These are phyloP conservation scores for Phytophthora pinifolia DNA, from an alignment of 352 stramenopile genomes.

Conservation along the genomic window DNA sequence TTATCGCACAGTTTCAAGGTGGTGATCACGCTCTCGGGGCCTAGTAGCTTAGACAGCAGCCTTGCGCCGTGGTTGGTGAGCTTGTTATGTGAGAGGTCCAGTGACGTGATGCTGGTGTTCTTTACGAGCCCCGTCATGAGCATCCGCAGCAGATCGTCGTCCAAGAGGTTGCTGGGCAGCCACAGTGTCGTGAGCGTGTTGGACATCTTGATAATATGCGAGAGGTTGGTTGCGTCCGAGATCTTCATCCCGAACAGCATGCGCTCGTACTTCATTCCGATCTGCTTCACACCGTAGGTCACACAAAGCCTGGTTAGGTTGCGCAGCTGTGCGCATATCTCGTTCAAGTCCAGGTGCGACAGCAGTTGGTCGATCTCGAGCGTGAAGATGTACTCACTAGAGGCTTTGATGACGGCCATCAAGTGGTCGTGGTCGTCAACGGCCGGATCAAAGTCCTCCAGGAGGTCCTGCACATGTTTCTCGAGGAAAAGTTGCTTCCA, in stretches of 20 bases:
- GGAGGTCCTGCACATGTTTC: conserved; percentile 66
- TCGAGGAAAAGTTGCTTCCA: conserved; percentile 95
- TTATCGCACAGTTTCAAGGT: conserved; percentile 92
- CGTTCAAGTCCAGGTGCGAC: conserved; percentile 88
- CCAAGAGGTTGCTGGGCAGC: conserved; percentile 88
- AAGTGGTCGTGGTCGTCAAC: conserved; percentile 58
- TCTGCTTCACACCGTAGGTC: conserved; percentile 88
- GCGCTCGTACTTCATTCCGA: conserved; percentile 95
- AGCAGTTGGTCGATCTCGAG: conserved; percentile 88
- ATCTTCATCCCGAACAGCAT: conserved; percentile 97
- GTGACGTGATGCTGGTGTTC: conserved; percentile 91
- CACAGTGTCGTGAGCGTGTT: conserved; percentile 89
- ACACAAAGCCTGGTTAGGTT: conserved; percentile 90
- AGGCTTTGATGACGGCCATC: conserved; percentile 71
- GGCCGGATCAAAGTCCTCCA: conserved; percentile 77
- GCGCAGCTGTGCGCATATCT: conserved; percentile 79
- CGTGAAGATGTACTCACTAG: conserved; percentile 89
- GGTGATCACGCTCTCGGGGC: conserved; percentile 87
- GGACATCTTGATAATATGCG: conserved; percentile 83
- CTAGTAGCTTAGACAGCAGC: conserved; percentile 90
- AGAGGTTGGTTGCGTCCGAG: conserved; percentile 89
- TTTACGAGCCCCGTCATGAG: conserved; percentile 93
- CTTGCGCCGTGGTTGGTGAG: conserved; percentile 92
- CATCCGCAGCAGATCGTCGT: conserved; percentile 93
- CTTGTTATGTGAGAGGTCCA: conserved; percentile 96